These are phyloP conservation scores for Rhizoctonia solani DNA, from an alignment of 1,284 basidiomycete species.

Conservation along the genomic window DNA sequence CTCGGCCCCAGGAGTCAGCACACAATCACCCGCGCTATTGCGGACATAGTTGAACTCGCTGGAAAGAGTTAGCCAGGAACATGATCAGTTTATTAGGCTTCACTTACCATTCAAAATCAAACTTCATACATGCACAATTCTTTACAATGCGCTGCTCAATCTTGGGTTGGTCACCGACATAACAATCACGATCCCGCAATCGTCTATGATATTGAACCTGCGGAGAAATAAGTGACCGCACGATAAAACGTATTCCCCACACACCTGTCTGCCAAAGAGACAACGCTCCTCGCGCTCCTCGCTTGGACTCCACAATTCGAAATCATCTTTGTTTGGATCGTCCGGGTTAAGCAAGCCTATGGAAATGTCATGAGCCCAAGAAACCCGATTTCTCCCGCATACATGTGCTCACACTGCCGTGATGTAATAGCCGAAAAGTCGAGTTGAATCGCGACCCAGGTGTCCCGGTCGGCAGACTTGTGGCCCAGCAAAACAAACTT, in stretches of 20 bases:
- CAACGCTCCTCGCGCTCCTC: slow-evolving; percentile 77
- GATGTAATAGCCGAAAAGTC: slow-evolving; percentile 84
- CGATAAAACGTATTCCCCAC: slow-evolving; percentile 27
- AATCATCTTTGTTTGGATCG: slow-evolving; percentile 83
- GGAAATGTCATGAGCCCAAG: slow-evolving; percentile 33
- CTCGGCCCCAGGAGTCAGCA: slow-evolving; percentile 67
- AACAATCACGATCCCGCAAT: slow-evolving; percentile 76
- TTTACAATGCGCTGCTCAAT: slow-evolving; percentile 58
- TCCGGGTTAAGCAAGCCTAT: slow-evolving; percentile 70
- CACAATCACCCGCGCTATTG: slow-evolving; percentile 70
- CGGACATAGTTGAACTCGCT: slow-evolving; percentile 90
- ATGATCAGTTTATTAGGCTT: background rate
- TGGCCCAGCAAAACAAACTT: slow-evolving; percentile 87
- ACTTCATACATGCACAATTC: slow-evolving; percentile 71
- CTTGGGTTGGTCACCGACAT: slow-evolving; percentile 72
- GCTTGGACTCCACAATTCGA: slow-evolving; percentile 93
- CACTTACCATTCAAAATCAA: slow-evolving; percentile 92
- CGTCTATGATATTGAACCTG: slow-evolving; percentile 88
- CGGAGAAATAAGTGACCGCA: background rate
- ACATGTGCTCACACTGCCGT: slow-evolving; percentile 68
- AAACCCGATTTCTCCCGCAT: background rate
- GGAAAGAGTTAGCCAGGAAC: slow-evolving; percentile 5
- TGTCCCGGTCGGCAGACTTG: slow-evolving; percentile 51
- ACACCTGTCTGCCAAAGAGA: slow-evolving; percentile 84
- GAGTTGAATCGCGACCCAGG: slow-evolving; percentile 79